Evolutionary conservation across 495 filamentous ascomycete species (phyloP).

Genomic region (Jackrogersella minutella): DNA sequence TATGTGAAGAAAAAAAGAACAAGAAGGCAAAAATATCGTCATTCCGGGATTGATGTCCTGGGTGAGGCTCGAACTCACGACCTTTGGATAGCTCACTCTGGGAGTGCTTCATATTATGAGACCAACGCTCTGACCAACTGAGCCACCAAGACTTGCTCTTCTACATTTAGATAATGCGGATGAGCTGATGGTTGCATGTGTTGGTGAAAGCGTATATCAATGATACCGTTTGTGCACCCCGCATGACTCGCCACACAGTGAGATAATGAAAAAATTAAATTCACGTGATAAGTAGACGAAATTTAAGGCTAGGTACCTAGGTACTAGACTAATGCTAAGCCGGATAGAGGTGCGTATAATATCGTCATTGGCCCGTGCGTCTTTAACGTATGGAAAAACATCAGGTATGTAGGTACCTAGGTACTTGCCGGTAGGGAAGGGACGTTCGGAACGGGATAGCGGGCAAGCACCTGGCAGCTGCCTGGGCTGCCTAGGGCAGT

Average conservation of each 20-base stretch:
- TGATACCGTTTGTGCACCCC: too few relatives aligned
- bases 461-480: too few relatives aligned
- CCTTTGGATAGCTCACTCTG: constrained; percentile 13
- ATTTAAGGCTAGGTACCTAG: too few relatives aligned
- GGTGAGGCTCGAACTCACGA: constrained; percentile 11
- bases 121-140: constrained; percentile 11
- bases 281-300: constrained; percentile 15
- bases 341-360: constrained; percentile 7
- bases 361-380: constrained; percentile 43
- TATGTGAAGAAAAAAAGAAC: not conserved
- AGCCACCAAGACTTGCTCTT: constrained; percentile 1
- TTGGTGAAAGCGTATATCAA: too few relatives aligned
- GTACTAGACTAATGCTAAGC: not conserved
- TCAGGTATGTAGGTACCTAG: not conserved
- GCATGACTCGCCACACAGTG: not conserved
- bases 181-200: not conserved
- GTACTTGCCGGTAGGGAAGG: constrained; percentile 15
- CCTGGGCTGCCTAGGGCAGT: too few relatives aligned
- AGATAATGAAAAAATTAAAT: not conserved
- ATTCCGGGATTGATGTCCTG: constrained; percentile 3
- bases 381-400: not conserved
- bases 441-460: constrained; percentile 31
- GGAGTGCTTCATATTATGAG: constrained; percentile 10
- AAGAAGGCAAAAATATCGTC: not conserved
- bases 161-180: too few relatives aligned